These are phyloP conservation scores for Waltiozyma sp. DNA, from an alignment of 1,139 yeast genomes.

Conservation along the genomic window DNA sequence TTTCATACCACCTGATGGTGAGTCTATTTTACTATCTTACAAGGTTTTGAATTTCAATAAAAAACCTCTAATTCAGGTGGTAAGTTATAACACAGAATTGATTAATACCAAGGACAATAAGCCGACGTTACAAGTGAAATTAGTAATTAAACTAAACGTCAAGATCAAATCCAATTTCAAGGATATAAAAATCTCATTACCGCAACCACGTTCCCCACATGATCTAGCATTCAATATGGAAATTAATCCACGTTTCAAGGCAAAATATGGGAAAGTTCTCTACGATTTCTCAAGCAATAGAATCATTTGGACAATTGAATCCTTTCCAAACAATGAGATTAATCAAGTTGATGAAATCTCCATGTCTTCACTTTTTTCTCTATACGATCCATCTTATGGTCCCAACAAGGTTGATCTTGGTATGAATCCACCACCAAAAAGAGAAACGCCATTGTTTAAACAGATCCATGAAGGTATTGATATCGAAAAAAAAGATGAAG, in stretches of 20 bases:
- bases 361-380: constrained; percentile 53
- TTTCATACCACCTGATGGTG: constrained; percentile 76
- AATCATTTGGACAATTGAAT: constrained; percentile 49
- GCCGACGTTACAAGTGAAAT: constrained; percentile 19
- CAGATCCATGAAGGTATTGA: constrained; percentile 23
- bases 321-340: constrained; percentile 19
- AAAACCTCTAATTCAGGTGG: constrained; percentile 23
- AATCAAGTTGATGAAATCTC: constrained; percentile 44
- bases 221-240: constrained; percentile 33
- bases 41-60: constrained; percentile 17
- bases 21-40: constrained; percentile 47
- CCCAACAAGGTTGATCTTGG: constrained; percentile 39
- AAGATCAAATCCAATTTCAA: constrained; percentile 46
- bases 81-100: constrained; percentile 24
- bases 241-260: constrained; percentile 48
- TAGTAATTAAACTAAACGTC: constrained; percentile 31
- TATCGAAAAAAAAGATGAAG: constrained; percentile 20
- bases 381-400: constrained; percentile 38
- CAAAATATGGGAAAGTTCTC: constrained; percentile 54
- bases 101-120: constrained; percentile 17
- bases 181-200: constrained; percentile 33
- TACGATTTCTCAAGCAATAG: constrained; percentile 57
- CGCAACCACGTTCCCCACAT: constrained; percentile 38
- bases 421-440: constrained; percentile 31
- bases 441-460: constrained; percentile 24